These are phyloP conservation scores for Pyrenochaeta sp. DNA, from an alignment of 2,329 filamentous ascomycete genomes.

Conservation along the genomic window DNA sequence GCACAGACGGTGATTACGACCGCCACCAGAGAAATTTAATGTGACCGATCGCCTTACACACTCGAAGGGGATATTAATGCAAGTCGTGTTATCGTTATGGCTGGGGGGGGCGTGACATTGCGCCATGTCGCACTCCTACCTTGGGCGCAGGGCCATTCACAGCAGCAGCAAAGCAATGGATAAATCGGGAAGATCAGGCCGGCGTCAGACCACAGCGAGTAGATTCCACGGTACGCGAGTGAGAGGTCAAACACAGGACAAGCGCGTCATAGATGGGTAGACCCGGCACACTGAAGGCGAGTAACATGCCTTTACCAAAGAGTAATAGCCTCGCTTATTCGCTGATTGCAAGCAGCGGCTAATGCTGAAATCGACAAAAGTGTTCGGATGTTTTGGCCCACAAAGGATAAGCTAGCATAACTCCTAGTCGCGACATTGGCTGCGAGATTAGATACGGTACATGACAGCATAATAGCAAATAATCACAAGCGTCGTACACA, in stretches of 20 bases:
- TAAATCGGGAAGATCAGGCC: neutral
- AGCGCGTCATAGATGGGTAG: slow-evolving; percentile 32
- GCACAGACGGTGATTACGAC: slow-evolving; percentile 18
- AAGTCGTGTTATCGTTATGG: neutral
- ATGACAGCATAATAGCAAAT: slow-evolving; percentile 35
- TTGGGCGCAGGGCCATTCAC: neutral
- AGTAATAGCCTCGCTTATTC: slow-evolving; percentile 22
- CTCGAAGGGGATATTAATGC: neutral
- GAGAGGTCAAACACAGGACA: slow-evolving; percentile 14
- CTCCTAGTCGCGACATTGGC: slow-evolving; percentile 1
- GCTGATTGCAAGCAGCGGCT: slow-evolving; percentile 24
- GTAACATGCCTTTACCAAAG: slow-evolving; percentile 14
- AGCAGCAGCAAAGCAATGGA: neutral
- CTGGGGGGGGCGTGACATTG: neutral
- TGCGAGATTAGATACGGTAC: slow-evolving; percentile 16
- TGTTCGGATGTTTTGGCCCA: slow-evolving; percentile 34
- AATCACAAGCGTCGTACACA: slow-evolving; percentile 35
- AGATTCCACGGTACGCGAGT: slow-evolving; percentile 10
- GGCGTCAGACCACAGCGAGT: neutral
- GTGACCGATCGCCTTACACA: neutral
- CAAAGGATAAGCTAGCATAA: slow-evolving; percentile 4
- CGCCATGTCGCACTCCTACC: neutral
- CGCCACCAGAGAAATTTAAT: slow-evolving; percentile 9
- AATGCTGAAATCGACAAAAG: slow-evolving; percentile 15
- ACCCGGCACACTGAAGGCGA: slow-evolving; percentile 4